Percentiles rank a stretch among this genome's conserved stretches.
Evolutionary conservation across 108 stramenopile species (phyloP).

Genomic region (Pseudonitzschia delicatissima): DNA sequence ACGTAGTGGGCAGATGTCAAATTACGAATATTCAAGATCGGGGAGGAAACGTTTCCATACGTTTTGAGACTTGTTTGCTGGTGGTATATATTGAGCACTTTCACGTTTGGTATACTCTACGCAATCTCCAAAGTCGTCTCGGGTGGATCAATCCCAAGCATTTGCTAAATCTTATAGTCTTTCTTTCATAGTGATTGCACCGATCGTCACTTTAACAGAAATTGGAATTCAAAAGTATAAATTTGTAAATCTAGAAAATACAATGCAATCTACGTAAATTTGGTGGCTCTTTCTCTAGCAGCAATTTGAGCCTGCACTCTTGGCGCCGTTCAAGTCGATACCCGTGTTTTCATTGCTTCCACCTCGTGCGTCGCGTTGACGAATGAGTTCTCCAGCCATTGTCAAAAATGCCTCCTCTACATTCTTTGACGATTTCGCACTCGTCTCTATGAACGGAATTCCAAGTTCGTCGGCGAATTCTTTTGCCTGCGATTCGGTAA

Average conservation of each 20-base stretch:
- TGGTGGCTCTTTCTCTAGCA: constrained; percentile 18
- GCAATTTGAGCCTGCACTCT: constrained; percentile 35
- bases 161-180: too few species aligned
- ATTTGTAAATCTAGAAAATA: too few species aligned
- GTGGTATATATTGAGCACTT: not conserved
- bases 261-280: too few species aligned
- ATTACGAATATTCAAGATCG: not conserved
- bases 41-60: constrained; percentile 4
- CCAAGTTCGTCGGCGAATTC: constrained; percentile 95
- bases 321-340: constrained; percentile 57
- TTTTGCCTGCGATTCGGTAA: constrained; percentile 90
- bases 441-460: constrained; percentile 97
- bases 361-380: constrained; percentile 69
- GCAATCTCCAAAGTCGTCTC: not conserved
- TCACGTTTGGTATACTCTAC: not conserved
- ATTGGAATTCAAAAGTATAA: too few species aligned
- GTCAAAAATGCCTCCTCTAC: constrained; percentile 98
- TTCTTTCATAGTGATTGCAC: too few species aligned
- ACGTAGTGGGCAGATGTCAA: constrained; percentile 3
- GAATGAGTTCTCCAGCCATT: constrained; percentile 97
- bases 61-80: not conserved
- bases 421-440: constrained; percentile 94
- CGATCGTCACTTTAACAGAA: too few species aligned
- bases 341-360: constrained; percentile 44
- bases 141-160: not conserved